Conservation (phyloP, 2,329 filamentous ascomycete genomes). For the Xylariaceae sp. region DNA sequence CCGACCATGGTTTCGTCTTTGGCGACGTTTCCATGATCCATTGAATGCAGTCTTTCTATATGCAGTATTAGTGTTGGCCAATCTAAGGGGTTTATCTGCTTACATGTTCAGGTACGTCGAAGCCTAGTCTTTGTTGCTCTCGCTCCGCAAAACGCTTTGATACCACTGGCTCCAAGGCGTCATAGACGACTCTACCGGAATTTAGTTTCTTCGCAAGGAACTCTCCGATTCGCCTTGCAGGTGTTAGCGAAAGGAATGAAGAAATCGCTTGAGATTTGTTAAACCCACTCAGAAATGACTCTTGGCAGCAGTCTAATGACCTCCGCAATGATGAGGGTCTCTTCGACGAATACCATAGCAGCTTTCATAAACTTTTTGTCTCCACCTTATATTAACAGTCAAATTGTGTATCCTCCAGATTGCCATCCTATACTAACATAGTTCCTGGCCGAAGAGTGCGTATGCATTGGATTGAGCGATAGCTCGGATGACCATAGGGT, state of each 20-base stretch:
- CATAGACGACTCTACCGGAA: neutral
- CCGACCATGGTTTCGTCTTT: constrained; percentile 21
- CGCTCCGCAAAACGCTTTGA: neutral
- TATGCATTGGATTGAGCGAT: neutral
- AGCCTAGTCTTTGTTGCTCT: neutral
- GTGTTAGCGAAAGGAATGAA: neutral
- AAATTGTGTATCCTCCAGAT: too few species aligned
- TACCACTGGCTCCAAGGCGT: neutral
- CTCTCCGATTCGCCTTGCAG: neutral
- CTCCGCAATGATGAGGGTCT: constrained; percentile 22
- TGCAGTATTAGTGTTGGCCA: neutral
- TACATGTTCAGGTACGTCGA: constrained; percentile 1
- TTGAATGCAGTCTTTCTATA: constrained; percentile 22
- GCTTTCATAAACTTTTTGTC: constrained; percentile 24
- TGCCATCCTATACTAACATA: constrained; percentile 1
- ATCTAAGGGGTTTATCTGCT: neutral
- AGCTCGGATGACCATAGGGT: neutral
- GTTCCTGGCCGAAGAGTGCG: constrained; percentile 3
- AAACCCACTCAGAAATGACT: constrained; percentile 1
- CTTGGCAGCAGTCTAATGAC: constrained; percentile 20
- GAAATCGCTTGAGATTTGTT: neutral
- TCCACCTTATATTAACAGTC: neutral
- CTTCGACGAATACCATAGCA: constrained; percentile 17
- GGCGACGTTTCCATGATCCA: constrained; percentile 31
- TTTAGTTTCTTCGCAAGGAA: neutral